Percentiles rank a stretch among this genome's conserved stretches.
Conservation (phyloP, 2,329 filamentous ascomycete species). For the Orbilia ellipsospora region DNA sequence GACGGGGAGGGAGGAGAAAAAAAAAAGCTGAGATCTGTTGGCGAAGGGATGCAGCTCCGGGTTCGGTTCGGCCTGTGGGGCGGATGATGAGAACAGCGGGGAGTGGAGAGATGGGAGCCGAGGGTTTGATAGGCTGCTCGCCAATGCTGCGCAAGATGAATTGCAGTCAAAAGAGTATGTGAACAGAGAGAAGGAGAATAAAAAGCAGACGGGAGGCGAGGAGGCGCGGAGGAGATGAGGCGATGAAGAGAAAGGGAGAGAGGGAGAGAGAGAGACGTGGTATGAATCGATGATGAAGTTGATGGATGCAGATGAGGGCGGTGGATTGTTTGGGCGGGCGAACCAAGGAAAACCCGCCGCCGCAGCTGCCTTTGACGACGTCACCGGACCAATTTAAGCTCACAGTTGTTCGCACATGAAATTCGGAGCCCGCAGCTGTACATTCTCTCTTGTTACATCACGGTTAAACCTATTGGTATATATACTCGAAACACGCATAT, state of each 20-base stretch:
- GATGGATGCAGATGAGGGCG: background rate
- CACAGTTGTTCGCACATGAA: background rate
- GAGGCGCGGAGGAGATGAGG: background rate
- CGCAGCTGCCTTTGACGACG: constrained; percentile 17
- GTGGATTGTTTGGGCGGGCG: constrained; percentile 7
- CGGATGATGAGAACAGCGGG: background rate
- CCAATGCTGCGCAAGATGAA: background rate
- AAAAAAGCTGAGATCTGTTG: constrained; percentile 5
- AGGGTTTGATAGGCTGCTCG: background rate
- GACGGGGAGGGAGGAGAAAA: constrained; percentile 4
- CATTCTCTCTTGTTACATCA: too few relatives aligned
- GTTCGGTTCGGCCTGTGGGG: background rate
- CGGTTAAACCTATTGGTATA: too few relatives aligned
- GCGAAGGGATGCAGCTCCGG: background rate
- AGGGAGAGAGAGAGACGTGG: constrained; percentile 10
- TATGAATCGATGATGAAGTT: constrained; percentile 2
- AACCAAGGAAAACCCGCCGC: constrained; percentile 47
- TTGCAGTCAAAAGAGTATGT: background rate
- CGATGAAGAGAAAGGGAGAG: background rate
- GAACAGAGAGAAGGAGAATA: background rate
- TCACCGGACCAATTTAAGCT: constrained; percentile 34
- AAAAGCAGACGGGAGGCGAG: background rate
- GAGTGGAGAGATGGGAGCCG: background rate
- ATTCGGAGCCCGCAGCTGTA: too few relatives aligned
- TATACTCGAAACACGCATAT: too few relatives aligned